These are phyloP conservation scores for Boletus sp. DNA, from an alignment of 768 basidiomycete species.

Conservation along the genomic window DNA sequence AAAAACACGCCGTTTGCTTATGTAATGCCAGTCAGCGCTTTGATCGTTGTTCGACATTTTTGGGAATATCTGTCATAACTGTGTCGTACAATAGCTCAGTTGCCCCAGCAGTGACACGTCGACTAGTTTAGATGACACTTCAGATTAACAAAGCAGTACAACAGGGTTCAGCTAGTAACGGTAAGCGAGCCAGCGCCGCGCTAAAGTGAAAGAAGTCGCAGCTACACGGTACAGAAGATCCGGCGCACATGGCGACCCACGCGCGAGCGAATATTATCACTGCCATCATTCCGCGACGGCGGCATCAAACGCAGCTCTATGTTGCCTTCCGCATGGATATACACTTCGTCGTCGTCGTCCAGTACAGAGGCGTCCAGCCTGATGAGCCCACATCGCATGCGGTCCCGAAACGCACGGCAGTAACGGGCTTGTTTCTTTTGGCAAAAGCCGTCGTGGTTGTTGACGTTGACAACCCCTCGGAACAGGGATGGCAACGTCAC, in stretches of 20 bases:
- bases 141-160: not conserved
- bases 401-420: constrained; percentile 25
- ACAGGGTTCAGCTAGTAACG: not conserved
- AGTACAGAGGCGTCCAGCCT: constrained; percentile 13
- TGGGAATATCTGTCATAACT: not conserved
- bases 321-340: constrained; percentile 29
- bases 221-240: constrained; percentile 22
- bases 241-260: constrained; percentile 30
- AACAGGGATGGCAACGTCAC: constrained; percentile 28
- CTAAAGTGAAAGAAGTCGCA: not conserved
- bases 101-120: not conserved
- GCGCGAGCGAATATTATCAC: constrained; percentile 17
- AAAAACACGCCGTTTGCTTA: constrained; percentile 9
- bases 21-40: not conserved
- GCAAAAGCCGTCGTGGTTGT: constrained; percentile 9
- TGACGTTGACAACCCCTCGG: constrained; percentile 29
- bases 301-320: constrained; percentile 21
- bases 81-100: constrained; percentile 9
- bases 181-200: constrained; percentile 20
- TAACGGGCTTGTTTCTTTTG: constrained; percentile 16
- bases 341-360: constrained; percentile 31
- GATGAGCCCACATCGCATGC: constrained; percentile 24
- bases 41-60: not conserved
- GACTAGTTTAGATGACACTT: not conserved
- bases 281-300: constrained; percentile 5